Evolutionary conservation across 495 filamentous ascomycete species (phyloP), one percentile per base, ranked within the genome.

Genomic region (Antarctomyces pellizariae): DNA sequence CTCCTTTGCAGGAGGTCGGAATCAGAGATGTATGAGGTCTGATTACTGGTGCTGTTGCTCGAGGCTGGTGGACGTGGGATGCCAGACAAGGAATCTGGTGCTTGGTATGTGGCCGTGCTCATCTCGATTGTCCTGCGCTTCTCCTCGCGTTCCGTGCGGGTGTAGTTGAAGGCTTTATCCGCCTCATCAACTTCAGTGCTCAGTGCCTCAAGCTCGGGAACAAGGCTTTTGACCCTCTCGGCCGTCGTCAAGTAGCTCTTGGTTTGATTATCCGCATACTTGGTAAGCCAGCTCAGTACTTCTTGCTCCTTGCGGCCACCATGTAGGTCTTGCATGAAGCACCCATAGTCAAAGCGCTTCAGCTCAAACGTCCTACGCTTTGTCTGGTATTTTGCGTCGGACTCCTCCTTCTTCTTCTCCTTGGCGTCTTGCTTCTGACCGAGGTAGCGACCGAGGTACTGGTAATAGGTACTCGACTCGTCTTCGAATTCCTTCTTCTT

Each of bases 401-500:
- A 92, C 36, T 99, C 79, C 9, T 59, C 69, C 28, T 80, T 71
- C 52, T 90, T 93, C 59, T 97, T 95, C 44, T 90, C 78, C 27
- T 90, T 53, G 6, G 86, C 86, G 47, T 97, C 89, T 43, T 90
- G 78, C 24, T 82, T 66, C 42, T 93, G 86, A 21, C 86, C 83
- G 8, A 99, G 67, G 48, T 99, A 99, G 15, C 79, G 73, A 38
- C 77, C 71, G 23, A 93, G 76, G 43, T 90, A 93, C 28, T 68
- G 68, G 52, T 99, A 99, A 50, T 90, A 99, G 43, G 95, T 83
- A 41, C 82, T 77, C 48, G 82, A 93, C 41, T 95, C 86, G 36
- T 99, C 86, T 30, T 99, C 86, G 36, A 95, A 99, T 42, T 95
- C 89, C 31, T 82, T 80, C 53, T 84, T 93, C 53, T 95, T 95